These are phyloP conservation scores for Ceratorhiza oryzae-sativae DNA, from an alignment of 1,284 basidiomycete species.

Conservation along the genomic window DNA sequence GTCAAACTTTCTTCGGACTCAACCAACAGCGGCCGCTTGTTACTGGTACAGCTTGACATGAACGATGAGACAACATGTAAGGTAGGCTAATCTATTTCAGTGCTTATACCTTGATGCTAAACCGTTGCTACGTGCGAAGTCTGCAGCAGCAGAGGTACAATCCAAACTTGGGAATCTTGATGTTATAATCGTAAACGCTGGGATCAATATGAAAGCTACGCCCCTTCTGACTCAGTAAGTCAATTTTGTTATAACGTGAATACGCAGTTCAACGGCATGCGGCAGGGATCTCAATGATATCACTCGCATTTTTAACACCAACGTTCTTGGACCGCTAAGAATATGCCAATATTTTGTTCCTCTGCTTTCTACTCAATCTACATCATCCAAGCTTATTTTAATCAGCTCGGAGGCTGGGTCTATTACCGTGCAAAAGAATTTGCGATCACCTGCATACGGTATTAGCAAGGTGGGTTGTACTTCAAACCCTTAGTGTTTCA, in stretches of 20 bases:
- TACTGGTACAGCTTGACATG: background rate
- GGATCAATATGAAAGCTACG: background rate
- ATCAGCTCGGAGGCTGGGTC: constrained; percentile 14
- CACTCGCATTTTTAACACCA: background rate
- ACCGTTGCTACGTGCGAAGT: background rate
- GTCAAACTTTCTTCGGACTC: background rate
- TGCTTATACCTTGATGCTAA: background rate
- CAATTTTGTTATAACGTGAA: background rate
- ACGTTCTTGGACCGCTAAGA: constrained; percentile 11
- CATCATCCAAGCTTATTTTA: background rate
- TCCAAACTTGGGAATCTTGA: background rate
- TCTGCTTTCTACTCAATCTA: background rate
- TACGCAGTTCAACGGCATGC: background rate
- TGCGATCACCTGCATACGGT: constrained; percentile 1
- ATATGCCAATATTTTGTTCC: constrained; percentile 25
- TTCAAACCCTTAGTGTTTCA: no score
- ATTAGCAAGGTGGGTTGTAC: constrained; percentile 13
- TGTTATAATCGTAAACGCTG: constrained; percentile 9
- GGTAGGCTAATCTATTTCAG: background rate
- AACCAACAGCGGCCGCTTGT: background rate
- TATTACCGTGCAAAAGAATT: background rate
- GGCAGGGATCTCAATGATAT: background rate
- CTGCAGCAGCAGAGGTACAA: background rate
- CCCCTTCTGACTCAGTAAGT: background rate
- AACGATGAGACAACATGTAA: background rate